Conservation (phyloP, 1,139 yeast genomes). For the Wickerhamomyces sp. region DNA sequence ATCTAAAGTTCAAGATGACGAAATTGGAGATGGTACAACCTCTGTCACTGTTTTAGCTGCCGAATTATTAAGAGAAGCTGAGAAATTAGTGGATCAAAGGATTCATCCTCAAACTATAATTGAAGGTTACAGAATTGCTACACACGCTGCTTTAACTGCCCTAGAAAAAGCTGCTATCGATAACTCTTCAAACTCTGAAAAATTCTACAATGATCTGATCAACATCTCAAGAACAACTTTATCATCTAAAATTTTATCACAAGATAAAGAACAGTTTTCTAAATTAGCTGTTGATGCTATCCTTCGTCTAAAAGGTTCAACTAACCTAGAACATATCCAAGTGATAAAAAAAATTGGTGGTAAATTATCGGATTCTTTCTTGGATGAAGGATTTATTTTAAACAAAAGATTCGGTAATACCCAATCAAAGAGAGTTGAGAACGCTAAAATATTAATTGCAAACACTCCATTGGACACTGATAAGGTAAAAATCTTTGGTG, state of each 20-base stretch:
- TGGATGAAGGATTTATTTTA: conserved; percentile 92
- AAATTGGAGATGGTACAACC: conserved; percentile 98
- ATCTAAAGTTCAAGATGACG: conserved; percentile 97
- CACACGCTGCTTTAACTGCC: conserved; percentile 77
- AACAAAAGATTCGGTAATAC: conserved; percentile 91
- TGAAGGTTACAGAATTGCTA: conserved; percentile 90
- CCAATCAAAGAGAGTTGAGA: conserved; percentile 81
- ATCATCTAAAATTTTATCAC: conserved; percentile 90
- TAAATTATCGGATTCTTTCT: conserved; percentile 81
- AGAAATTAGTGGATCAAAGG: conserved; percentile 83
- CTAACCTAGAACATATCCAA: conserved; percentile 93
- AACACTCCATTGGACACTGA: conserved; percentile 97
- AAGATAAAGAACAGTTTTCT: conserved; percentile 87
- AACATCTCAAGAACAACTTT: conserved; percentile 91
- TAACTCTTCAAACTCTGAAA: conserved; percentile 54
- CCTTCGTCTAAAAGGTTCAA: conserved; percentile 84
- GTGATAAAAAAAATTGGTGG: conserved; percentile 94
- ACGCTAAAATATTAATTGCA: conserved; percentile 87
- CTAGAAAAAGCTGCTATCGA: conserved; percentile 76
- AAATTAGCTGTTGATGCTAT: conserved; percentile 93
- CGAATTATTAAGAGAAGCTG: conserved; percentile 92
- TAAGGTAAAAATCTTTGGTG: conserved; percentile 95
- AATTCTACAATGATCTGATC: conserved; percentile 72
- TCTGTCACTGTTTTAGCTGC: conserved; percentile 95
- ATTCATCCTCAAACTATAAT: conserved; percentile 98